Base-by-base conservation (phyloP, 805 yeast genomes). In the Wickerhamomyces tratensis region DNA sequence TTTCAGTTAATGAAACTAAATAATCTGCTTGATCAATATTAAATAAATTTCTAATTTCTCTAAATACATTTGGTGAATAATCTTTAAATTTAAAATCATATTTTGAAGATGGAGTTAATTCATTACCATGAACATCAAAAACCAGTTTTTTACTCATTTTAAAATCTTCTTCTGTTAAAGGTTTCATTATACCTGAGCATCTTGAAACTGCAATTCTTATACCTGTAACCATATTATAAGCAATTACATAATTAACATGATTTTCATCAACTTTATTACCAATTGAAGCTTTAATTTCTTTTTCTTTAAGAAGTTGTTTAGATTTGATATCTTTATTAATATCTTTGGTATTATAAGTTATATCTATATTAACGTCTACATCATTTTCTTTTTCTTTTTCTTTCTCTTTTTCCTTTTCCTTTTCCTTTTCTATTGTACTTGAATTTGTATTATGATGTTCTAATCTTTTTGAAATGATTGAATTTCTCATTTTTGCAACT, bases 11-110 rank as follows among this genome's bases (percentile, higher is more conserved):
- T 1, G 96, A 86, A 52, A 91, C 80, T 43, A 93, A 69, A 61
- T 94, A 93, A 61, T 94, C 98, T 1, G 96, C 98, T 4, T 96
- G 96, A 56, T 93, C 98, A 29, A 93, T 71, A 12, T 89, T 88
- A 65, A 94, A 93, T 36, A 77, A 56, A 6, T 76, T 67, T 42
- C 98, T 69, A 43, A 93, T 65, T 50, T 86, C 95, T 37, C 98
- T 69, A 60, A 93, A 93, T 5, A 93, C 97, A 61, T 82, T 86
- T 0, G 99, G 99, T 20, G 88, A 75, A 63, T 93, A 93, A 61
- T 93, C 99, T 64, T 93, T 93, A 63, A 93, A 93, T 61, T 91
- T 91, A 70, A 93, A 93, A 51, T 89, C 96, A 63, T 89, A 89
- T 59, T 85, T 87, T 0, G 97, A 84, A 0, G 96, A 86, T 0